Evolutionary conservation across 768 basidiomycete species (phyloP).

Genomic region (Trametes meyenii): DNA sequence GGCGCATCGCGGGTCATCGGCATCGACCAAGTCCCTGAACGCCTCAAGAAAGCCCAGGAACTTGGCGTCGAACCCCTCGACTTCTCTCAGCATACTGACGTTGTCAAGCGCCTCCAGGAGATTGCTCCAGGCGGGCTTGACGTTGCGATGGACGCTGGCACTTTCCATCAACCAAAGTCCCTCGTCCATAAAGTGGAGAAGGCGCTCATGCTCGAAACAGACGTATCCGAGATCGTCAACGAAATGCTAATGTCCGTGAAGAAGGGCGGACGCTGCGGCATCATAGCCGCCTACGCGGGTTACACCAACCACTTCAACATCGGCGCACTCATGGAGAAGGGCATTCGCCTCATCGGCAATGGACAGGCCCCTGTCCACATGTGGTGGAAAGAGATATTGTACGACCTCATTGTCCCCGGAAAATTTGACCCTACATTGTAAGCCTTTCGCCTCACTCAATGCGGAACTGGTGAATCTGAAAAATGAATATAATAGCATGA

Average conservation of each 20-base stretch:
- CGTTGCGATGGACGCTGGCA: conserved; percentile 59
- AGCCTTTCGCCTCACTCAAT: conserved; percentile 27
- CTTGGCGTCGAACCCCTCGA: conserved; percentile 58
- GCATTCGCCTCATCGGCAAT: conserved; percentile 69
- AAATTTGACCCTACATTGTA: conserved; percentile 69
- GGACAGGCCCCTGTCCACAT: conserved; percentile 76
- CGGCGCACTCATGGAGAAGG: conserved; percentile 80
- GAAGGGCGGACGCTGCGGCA: conserved; percentile 59
- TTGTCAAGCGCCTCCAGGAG: conserved; percentile 59
- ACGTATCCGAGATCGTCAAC: conserved; percentile 66
- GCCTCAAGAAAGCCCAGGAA: conserved; percentile 49
- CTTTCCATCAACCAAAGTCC: conserved; percentile 74
- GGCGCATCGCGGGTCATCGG: conserved; percentile 72
- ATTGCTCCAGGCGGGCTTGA: conserved; percentile 67
- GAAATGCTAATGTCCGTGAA: conserved; percentile 46
- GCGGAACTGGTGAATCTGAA: neutral
- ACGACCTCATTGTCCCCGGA: conserved; percentile 63
- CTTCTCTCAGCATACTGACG: conserved; percentile 52
- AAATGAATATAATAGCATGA: conserved; percentile 38
- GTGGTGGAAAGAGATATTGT: conserved; percentile 72
- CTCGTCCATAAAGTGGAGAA: conserved; percentile 69
- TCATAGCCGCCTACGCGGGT: conserved; percentile 71
- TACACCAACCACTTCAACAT: conserved; percentile 71
- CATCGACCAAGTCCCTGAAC: conserved; percentile 62
- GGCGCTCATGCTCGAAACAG: conserved; percentile 74